These are phyloP conservation scores for Clavispora phyllophila DNA, from an alignment of 805 yeast species.

Conservation along the genomic window DNA sequence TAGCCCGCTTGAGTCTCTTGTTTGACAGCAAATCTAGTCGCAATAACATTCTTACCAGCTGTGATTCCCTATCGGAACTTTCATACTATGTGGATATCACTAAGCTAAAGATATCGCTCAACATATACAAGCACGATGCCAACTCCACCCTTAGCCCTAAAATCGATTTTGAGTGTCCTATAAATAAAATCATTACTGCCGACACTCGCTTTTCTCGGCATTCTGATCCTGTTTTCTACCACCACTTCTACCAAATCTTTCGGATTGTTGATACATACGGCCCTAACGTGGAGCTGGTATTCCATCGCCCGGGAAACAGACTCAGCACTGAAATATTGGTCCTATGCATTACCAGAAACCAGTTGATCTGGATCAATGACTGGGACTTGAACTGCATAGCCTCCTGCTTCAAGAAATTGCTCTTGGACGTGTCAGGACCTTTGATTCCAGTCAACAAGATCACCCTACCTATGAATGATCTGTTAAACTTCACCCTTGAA, in stretches of 20 bases:
- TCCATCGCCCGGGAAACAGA: conserved; percentile 55
- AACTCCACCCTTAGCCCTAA: conserved; percentile 21
- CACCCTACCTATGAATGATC: conserved; percentile 50
- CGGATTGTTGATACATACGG: conserved; percentile 44
- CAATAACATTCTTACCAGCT: conserved; percentile 13
- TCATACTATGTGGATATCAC: conserved; percentile 69
- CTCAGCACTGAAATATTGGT: conserved; percentile 40
- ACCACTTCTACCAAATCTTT: conserved; percentile 48
- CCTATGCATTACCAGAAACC: conserved; percentile 50
- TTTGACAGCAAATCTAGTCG: conserved; percentile 18
- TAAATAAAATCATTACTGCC: conserved; percentile 18
- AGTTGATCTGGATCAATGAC: conserved; percentile 48
- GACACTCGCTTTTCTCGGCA: conserved; percentile 15
- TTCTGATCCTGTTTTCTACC: conserved; percentile 21
- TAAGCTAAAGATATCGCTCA: conserved; percentile 65
- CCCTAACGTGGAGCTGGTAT: conserved; percentile 40
- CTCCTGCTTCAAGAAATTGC: conserved; percentile 39
- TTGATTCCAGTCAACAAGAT: conserved; percentile 49
- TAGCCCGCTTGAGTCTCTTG: conserved; percentile 22
- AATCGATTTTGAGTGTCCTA: conserved; percentile 9
- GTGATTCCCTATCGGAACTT: conserved; percentile 41
- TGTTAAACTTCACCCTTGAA: conserved; percentile 35
- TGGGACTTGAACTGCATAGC: conserved; percentile 53
- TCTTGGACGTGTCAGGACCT: conserved; percentile 50
- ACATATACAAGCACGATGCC: conserved; percentile 66